Percentiles rank a stretch among this genome's conserved stretches.
Evolutionary conservation across 148 eudicot genomes (phyloP).

Genomic region (Vaccinium vitisidaea): DNA sequence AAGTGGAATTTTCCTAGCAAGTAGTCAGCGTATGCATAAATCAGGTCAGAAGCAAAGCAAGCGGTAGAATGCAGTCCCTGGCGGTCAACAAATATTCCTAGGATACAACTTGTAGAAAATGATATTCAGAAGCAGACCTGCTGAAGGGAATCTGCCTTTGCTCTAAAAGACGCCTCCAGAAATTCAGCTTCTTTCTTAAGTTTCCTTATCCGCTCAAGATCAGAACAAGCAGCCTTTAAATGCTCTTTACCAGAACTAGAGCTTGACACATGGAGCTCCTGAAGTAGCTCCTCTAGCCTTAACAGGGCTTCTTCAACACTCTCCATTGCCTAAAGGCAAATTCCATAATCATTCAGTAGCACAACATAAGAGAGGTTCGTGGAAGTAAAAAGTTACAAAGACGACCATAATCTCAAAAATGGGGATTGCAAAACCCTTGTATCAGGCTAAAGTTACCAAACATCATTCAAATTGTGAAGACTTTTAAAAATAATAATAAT

Average conservation of each 20-base stretch:
- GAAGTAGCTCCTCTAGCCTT: constrained; percentile 82
- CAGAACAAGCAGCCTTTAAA: constrained; percentile 97
- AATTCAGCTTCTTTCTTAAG: constrained; percentile 99
- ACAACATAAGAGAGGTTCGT: constrained; percentile 14
- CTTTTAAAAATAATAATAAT: neutral
- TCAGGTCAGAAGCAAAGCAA: neutral
- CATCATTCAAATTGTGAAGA: neutral
- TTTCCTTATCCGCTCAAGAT: constrained; percentile 88
- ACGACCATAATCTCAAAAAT: neutral
- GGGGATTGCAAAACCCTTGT: neutral
- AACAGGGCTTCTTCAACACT: constrained; percentile 89
- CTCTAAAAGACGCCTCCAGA: constrained; percentile 97
- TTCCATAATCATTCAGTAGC: constrained; percentile 7
- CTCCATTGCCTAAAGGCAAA: constrained; percentile 70
- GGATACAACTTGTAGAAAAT: neutral
- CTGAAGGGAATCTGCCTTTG: constrained; percentile 89
- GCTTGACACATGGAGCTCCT: constrained; percentile 90
- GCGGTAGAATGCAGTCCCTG: neutral
- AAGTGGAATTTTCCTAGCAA: neutral
- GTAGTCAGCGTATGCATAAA: neutral
- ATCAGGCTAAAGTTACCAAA: neutral
- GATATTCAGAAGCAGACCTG: constrained; percentile 46
- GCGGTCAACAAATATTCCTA: neutral
- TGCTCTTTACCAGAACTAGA: constrained; percentile 90
- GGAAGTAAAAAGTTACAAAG: neutral